phyloP scores from a whole-genome alignment of 139 green algal species.

The Chlamydomonas sphaeroides region DNA sequence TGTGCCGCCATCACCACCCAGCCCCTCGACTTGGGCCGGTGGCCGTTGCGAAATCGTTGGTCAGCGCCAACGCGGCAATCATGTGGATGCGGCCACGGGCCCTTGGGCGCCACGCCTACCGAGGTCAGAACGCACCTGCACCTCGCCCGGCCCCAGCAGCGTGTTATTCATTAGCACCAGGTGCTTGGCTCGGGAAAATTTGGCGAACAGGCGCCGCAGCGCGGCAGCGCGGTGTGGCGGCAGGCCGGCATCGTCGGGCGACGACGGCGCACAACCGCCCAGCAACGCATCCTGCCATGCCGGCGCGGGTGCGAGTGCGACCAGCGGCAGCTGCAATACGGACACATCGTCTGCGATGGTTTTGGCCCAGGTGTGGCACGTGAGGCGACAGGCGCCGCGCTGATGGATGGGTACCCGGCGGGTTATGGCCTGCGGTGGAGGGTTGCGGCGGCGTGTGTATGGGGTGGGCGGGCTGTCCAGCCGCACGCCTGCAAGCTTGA shows the following conservation, averaged over 20 bases:
- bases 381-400: conserved; percentile 17
- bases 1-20: too few relatives aligned
- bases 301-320: neutral
- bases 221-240: neutral
- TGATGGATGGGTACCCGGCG: neutral
- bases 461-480: too few relatives aligned
- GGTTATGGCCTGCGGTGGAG: neutral
- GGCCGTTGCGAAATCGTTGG: too few relatives aligned
- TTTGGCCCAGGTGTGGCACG: conserved; percentile 1
- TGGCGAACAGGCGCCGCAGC: neutral
- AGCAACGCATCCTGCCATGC: too few relatives aligned
- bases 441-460: too few relatives aligned
- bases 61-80: too few relatives aligned
- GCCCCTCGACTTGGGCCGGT: too few relatives aligned
- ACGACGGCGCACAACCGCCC: too few relatives aligned
- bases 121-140: conserved; percentile 7
- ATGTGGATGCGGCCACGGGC: too few relatives aligned
- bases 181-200: neutral
- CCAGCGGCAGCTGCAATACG: conserved; percentile 1
- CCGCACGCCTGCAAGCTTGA: too few relatives aligned
- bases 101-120: too few relatives aligned
- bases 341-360: neutral
- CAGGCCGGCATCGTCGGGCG: neutral
- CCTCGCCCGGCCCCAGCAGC: neutral
- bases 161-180: conserved; percentile 15